A percentile compares a stretch with the other conserved stretches of the same genome.
Evolutionary conservation across 73 alveolate species (phyloP).

Genomic region (Diophrys appendiculata): DNA sequence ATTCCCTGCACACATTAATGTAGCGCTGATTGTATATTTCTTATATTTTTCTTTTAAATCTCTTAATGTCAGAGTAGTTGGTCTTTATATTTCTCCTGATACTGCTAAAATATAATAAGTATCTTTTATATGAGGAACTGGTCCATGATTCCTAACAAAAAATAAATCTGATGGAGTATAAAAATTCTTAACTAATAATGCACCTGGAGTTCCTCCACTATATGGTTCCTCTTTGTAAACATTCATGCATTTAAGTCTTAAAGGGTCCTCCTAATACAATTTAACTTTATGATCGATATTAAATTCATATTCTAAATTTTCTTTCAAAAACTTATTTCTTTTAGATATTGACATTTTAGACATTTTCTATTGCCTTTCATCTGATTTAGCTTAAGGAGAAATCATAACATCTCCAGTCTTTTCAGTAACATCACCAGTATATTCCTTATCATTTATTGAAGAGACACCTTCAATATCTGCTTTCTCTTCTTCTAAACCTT

Average conservation of each 20-base stretch:
- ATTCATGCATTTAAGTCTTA: conserved; percentile 7
- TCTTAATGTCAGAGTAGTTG: conserved; percentile 17
- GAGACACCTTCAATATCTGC: too few relatives aligned
- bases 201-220: conserved; percentile 53
- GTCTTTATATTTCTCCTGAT: conserved; percentile 21
- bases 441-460: too few relatives aligned
- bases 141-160: conserved; percentile 55
- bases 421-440: too few relatives aligned
- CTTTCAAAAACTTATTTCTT: conserved; percentile 3
- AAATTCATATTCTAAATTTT: background rate
- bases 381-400: too few relatives aligned
- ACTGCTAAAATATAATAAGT: conserved; percentile 16
- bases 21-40: conserved; percentile 40
- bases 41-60: conserved; percentile 24
- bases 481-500: too few relatives aligned
- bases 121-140: conserved; percentile 47
- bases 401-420: too few relatives aligned
- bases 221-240: conserved; percentile 27
- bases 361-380: too few relatives aligned
- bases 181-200: conserved; percentile 22
- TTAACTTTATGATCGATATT: background rate
- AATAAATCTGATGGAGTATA: conserved; percentile 51
- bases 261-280: background rate
- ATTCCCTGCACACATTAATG: conserved; percentile 78
- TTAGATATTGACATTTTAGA: background rate